These are phyloP conservation scores for Phlyctochytrium planicorne DNA, from an alignment of 192 early-diverging fungal genomes.

Conservation along the genomic window DNA sequence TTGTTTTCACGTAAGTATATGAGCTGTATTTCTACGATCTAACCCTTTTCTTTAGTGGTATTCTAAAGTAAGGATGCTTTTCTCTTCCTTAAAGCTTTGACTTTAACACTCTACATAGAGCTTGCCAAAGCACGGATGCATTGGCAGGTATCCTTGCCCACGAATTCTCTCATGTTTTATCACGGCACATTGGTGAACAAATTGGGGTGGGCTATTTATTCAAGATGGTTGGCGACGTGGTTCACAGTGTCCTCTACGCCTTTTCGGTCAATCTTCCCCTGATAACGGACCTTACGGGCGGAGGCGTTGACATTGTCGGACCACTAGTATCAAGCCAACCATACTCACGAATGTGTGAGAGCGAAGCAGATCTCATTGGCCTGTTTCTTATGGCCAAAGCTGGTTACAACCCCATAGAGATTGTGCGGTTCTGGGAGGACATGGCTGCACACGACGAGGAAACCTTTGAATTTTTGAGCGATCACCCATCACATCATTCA, in stretches of 20 bases:
- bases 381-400: conserved; percentile 46
- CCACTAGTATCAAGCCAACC: conserved; percentile 35
- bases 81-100: no score
- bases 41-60: background rate
- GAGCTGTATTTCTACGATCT: background rate
- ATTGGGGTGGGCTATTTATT: conserved; percentile 27
- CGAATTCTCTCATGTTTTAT: conserved; percentile 42
- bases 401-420: conserved; percentile 39
- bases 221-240: conserved; percentile 26
- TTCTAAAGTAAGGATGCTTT: background rate
- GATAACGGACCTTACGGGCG: conserved; percentile 36
- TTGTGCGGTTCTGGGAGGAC: conserved; percentile 11
- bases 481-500: conserved; percentile 38
- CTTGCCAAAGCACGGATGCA: conserved; percentile 16
- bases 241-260: conserved; percentile 40
- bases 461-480: conserved; percentile 31
- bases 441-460: background rate
- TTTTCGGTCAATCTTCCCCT: conserved; percentile 41
- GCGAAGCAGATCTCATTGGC: conserved; percentile 47
- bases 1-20: conserved; percentile 36
- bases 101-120: no score
- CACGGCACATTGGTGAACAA: conserved; percentile 35
- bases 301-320: conserved; percentile 27
- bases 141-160: conserved; percentile 40
- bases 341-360: conserved; percentile 46